Evolutionary conservation across 805 yeast genomes (phyloP).

Genomic region (Candida silvatica): DNA sequence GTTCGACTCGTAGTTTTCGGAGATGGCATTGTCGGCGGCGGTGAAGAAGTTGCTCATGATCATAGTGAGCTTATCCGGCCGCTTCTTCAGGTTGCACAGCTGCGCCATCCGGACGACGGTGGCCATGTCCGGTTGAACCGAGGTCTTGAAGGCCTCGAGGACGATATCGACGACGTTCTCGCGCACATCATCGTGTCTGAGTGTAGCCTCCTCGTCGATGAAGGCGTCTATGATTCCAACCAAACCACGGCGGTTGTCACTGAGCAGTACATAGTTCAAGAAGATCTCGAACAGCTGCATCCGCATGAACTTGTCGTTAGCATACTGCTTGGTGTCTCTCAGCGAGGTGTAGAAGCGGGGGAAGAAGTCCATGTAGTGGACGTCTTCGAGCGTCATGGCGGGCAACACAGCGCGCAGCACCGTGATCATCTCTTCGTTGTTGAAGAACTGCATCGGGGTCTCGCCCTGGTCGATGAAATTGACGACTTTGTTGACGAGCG

Average conservation of each 20-base stretch:
- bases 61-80: conserved; percentile 7
- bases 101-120: conserved; percentile 16
- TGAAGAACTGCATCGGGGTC: conserved; percentile 17
- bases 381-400: conserved; percentile 22
- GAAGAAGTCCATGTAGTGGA: conserved; percentile 21
- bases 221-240: conserved; percentile 20
- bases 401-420: conserved; percentile 17
- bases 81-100: conserved; percentile 7
- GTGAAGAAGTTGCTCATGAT: conserved; percentile 15
- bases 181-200: conserved; percentile 9
- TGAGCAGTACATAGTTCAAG: conserved; percentile 22
- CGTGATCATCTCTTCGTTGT: conserved; percentile 14
- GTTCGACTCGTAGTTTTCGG: conserved; percentile 18
- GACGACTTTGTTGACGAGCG: conserved; percentile 20
- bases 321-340: conserved; percentile 18
- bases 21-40: conserved; percentile 23
- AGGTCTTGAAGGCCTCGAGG: conserved; percentile 21
- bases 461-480: conserved; percentile 21
- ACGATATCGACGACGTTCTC: conserved; percentile 18
- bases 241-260: conserved; percentile 18
- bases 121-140: conserved; percentile 19
- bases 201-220: conserved; percentile 15
- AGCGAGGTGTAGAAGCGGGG: conserved; percentile 25
- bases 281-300: conserved; percentile 25
- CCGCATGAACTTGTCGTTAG: conserved; percentile 12